Conservation (phyloP, 306 rosid genomes). For the Arachis hypogaea region DNA sequence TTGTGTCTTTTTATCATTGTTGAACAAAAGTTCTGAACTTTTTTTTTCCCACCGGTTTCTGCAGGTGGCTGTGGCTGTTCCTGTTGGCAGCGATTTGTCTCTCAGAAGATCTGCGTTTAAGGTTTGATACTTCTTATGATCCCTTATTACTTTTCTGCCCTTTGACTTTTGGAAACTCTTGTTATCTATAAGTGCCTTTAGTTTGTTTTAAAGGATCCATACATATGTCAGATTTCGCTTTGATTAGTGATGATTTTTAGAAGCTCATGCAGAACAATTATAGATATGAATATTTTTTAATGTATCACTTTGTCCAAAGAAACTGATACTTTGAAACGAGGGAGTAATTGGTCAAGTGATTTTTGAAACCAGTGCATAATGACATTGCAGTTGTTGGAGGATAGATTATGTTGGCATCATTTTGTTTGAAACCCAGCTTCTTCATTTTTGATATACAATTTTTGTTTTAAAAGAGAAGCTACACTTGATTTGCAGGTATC, state of each 20-base stretch:
- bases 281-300: slow-evolving; percentile 26
- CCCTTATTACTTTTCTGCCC: slow-evolving; percentile 15
- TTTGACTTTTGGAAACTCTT: slow-evolving; percentile 11
- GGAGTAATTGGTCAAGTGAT: too few species aligned
- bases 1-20: neutral
- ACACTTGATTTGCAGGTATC: slow-evolving; percentile 54
- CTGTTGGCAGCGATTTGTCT: slow-evolving; percentile 50
- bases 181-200: slow-evolving; percentile 7
- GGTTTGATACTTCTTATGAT: slow-evolving; percentile 39
- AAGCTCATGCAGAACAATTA: slow-evolving; percentile 3
- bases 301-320: slow-evolving; percentile 1
- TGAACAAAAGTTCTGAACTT: neutral
- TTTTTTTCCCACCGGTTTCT: slow-evolving; percentile 10
- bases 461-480: slow-evolving; percentile 24
- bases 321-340: neutral
- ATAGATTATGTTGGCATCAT: slow-evolving; percentile 18
- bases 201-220: slow-evolving; percentile 21
- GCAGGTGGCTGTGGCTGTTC: slow-evolving; percentile 50
- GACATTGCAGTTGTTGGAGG: neutral
- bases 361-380: neutral
- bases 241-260: slow-evolving; percentile 26
- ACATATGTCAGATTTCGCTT: neutral
- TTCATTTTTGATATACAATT: slow-evolving; percentile 21
- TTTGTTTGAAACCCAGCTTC: slow-evolving; percentile 17
- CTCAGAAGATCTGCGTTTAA: slow-evolving; percentile 53